Evolutionary conservation across 2,329 filamentous ascomycete species (phyloP), one percentile per base, ranked within the genome.

Genomic region (Davidsoniella eucalypti): DNA sequence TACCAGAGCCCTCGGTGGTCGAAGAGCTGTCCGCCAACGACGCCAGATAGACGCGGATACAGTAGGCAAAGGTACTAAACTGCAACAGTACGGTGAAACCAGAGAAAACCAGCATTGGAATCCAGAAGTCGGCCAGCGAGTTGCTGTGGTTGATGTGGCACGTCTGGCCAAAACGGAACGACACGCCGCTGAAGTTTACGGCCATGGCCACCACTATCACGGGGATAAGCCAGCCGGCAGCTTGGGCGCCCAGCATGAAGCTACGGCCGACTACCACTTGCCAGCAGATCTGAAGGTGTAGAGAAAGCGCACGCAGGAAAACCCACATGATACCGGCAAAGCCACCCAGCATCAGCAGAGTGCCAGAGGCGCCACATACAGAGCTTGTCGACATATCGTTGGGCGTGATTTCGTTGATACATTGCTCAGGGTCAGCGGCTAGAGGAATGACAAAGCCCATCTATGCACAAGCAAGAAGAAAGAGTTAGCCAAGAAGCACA

Each of bases 221-320:
- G 2, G 88, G 87, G 43, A 96, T 73, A 16, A 83, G 84, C 84
- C 90, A 95, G 54, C 92, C 92, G 7, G 80, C 68, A 14, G 75
- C 72, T 59, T 94, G 80, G 2, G 90, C 80, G 56, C 77, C 75
- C 70, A 86, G 87, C 78, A 95, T 95, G 65, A 95, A 96, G 58
- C 75, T 84, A 42, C 80, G 76, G 38, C 92, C 92, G 3, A 94
- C 84, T 6, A 90, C 79, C 33, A 93, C 74, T 63, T 96, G 87
- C 92, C 92, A 98, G 69, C 88, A 95, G 56, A 98, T 95, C 64
- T 96, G 92, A 23, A 98, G 78, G 64, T 98, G 92, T 58, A 98
- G 81, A 4, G 87, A 94, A 33, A 96, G 67, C 0, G 90, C 84
- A 55, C 92, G 80, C 54, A 95, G 73, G 62, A 95, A 94, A 55